Evolutionary conservation across 2,329 filamentous ascomycete species (phyloP), one percentile per base, ranked within the genome.

Genomic region (Fusarium aywerte): DNA sequence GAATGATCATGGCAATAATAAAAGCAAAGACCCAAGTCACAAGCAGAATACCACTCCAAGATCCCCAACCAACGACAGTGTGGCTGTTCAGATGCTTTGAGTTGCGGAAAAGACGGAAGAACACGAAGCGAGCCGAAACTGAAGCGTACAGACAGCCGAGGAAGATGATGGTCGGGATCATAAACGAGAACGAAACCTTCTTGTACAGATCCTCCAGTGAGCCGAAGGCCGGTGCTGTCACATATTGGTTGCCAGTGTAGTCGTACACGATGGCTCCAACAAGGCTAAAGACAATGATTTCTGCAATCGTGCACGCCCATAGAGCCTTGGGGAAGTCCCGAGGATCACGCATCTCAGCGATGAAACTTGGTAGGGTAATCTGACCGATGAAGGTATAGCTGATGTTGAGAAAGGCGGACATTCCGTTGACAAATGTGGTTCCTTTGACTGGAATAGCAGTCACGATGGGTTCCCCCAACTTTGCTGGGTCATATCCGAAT

Each of bases 311-410:
- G 63, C 96, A 93, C 3, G 90, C 90, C 88, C 93, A 97, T 2
- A 97, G 86, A 3, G 94, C 92, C 80, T 97, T 97, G 72, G 93
- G 93, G 75, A 97, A 97, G 70, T 97, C 94, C 58, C 79, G 76
- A 3, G 87, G 87, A 27, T 89, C 84, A 58, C 82, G 91, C 94
- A 97, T 97, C 79, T 97, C 94, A 5, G 94, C 93, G 68, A 97
- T 97, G 81, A 97, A 97, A 71, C 91, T 95, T 1, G 94, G 94
- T 15, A 97, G 84, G 0, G 94, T 97, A 73, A 97, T 97, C 76
- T 97, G 94, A 0, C 94, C 94, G 70, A 97, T 97, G 76, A 97
- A 97, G 1, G 94, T 97, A 77, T 97, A 97, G 79, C 90, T 92
- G 75, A 97, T 97, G 79, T 97, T 97, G 77, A 97, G 85, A 79